A percentile compares a stretch with the other conserved stretches of the same genome.
Conservation (phyloP, 2,329 filamentous ascomycete genomes). For the Microsporum ferrugineum region DNA sequence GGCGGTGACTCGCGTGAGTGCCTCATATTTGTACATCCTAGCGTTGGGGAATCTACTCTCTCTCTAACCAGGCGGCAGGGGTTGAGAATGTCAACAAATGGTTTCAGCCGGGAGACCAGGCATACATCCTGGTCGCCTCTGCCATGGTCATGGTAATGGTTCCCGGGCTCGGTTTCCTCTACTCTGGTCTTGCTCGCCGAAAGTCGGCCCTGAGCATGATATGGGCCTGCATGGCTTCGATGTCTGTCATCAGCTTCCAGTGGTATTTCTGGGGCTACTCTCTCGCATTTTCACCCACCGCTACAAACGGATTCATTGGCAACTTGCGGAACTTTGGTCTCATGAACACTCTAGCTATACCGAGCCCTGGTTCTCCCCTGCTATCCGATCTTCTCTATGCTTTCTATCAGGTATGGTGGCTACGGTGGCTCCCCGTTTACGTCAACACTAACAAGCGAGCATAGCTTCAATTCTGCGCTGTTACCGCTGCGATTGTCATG, state of each 20-base stretch:
- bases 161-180: conserved; percentile 91
- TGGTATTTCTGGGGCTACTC: conserved; percentile 99
- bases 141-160: conserved; percentile 97
- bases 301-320: conserved; percentile 83
- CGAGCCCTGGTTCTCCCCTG: conserved; percentile 79
- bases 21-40: not conserved
- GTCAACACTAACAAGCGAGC: not conserved
- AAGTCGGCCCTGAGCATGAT: conserved; percentile 96
- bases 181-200: conserved; percentile 91
- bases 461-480: conserved; percentile 93
- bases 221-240: conserved; percentile 92
- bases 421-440: not conserved
- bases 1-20: conserved; percentile 71
- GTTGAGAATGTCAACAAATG: conserved; percentile 89
- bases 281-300: conserved; percentile 72
- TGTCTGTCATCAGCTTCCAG: conserved; percentile 85
- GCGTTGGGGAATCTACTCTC: not conserved
- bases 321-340: conserved; percentile 82
- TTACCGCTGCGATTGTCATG: conserved; percentile 82
- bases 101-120: conserved; percentile 83
- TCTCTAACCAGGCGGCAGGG: conserved; percentile 40
- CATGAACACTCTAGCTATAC: conserved; percentile 66
- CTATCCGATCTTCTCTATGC: conserved; percentile 84
- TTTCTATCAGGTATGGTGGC: conserved; percentile 65
- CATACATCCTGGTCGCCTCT: conserved; percentile 79